These are phyloP conservation scores for Chenopodium formosanum DNA, from an alignment of 148 eudicot genomes.

Conservation along the genomic window DNA sequence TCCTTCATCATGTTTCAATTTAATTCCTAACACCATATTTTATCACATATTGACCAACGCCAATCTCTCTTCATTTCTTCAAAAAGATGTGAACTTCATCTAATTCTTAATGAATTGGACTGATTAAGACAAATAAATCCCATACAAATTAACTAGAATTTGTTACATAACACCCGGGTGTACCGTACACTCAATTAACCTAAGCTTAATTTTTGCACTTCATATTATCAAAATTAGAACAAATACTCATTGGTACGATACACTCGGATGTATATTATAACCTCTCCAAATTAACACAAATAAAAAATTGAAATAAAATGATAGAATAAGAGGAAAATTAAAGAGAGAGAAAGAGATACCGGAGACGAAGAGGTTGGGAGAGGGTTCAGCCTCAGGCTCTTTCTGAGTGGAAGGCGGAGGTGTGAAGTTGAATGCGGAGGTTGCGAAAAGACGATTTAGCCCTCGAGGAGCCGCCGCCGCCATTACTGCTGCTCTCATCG, in stretches of 20 bases:
- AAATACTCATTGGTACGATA: too few relatives aligned
- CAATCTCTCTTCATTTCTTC: neutral
- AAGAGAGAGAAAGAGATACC: constrained; percentile 18
- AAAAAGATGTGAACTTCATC: neutral
- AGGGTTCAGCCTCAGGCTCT: constrained; percentile 32
- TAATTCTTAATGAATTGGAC: too few relatives aligned
- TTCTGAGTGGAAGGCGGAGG: constrained; percentile 23
- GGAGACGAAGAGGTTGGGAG: constrained; percentile 38
- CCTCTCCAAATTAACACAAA: too few relatives aligned
- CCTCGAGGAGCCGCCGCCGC: constrained; percentile 30
- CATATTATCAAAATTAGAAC: too few relatives aligned
- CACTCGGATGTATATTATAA: too few relatives aligned
- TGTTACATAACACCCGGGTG: too few relatives aligned
- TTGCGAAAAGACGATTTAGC: constrained; percentile 30
- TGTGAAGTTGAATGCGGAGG: constrained; percentile 27
- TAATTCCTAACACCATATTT: neutral
- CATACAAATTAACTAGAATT: too few relatives aligned
- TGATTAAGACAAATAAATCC: too few relatives aligned
- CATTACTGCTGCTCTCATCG: constrained; percentile 29
- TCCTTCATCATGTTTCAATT: too few relatives aligned
- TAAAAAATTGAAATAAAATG: neutral
- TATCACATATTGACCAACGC: neutral
- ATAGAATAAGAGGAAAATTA: neutral
- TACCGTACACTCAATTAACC: too few relatives aligned
- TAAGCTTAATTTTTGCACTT: too few relatives aligned